phyloP scores from a whole-genome alignment of 345 rosid genomes.

The Ceriops decandra region DNA sequence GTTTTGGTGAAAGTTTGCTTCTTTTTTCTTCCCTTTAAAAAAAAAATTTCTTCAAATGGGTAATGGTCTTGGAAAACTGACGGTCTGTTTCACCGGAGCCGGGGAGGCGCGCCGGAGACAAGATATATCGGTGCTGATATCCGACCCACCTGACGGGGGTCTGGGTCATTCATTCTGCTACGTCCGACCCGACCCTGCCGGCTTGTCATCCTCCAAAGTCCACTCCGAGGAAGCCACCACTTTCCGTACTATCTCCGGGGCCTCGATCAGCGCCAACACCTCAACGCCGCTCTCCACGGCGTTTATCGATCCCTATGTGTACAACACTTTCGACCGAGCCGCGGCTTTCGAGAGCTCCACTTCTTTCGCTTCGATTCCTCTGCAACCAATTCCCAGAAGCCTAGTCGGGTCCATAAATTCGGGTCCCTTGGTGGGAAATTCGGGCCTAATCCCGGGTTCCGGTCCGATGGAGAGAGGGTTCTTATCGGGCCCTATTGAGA shows the following conservation, averaged over 20 bases:
- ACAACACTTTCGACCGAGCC: slow-evolving; percentile 55
- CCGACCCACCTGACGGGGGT: slow-evolving; percentile 78
- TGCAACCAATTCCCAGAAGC: slow-evolving; percentile 78
- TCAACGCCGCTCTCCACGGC: slow-evolving; percentile 91
- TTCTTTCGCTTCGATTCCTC: slow-evolving; percentile 78
- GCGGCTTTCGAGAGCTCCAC: slow-evolving; percentile 94
- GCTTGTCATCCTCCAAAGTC: slow-evolving; percentile 71
- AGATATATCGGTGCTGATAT: slow-evolving; percentile 32
- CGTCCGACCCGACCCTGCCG: slow-evolving; percentile 64
- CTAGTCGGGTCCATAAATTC: slow-evolving; percentile 35
- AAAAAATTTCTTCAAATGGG: slow-evolving; percentile 46
- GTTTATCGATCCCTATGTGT: slow-evolving; percentile 57
- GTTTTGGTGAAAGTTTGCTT: neutral
- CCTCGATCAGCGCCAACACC: slow-evolving; percentile 93
- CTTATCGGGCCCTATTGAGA: slow-evolving; percentile 80
- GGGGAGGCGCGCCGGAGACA: slow-evolving; percentile 46
- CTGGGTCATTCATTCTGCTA: slow-evolving; percentile 95
- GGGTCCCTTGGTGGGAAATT: slow-evolving; percentile 41
- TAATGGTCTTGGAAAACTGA: slow-evolving; percentile 70
- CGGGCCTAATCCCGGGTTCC: slow-evolving; percentile 43
- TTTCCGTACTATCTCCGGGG: slow-evolving; percentile 88
- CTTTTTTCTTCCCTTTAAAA: neutral
- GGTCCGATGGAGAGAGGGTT: slow-evolving; percentile 75
- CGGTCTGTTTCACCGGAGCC: slow-evolving; percentile 61
- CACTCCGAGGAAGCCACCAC: slow-evolving; percentile 81